Percentiles rank a stretch among this genome's conserved stretches.
These are phyloP conservation scores for Hymenoscyphus fructigenus DNA, from an alignment of 2,329 filamentous ascomycete genomes.

Conservation along the genomic window DNA sequence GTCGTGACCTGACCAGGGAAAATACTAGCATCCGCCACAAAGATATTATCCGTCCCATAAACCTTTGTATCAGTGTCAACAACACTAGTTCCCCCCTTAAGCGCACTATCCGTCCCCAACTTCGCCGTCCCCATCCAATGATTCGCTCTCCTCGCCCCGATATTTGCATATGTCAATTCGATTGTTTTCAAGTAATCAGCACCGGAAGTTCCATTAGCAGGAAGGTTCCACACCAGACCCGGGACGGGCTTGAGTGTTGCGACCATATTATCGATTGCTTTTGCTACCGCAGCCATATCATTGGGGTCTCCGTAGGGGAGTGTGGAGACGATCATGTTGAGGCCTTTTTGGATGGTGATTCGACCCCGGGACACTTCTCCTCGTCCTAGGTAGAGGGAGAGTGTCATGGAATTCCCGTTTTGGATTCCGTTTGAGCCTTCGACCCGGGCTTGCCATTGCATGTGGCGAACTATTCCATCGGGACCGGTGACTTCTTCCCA, in stretches of 20 bases:
- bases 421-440: constrained; percentile 41
- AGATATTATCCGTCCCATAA: constrained; percentile 65
- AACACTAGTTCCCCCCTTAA: constrained; percentile 53
- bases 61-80: constrained; percentile 62
- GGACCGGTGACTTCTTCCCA: constrained; percentile 55
- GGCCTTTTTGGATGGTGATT: constrained; percentile 56
- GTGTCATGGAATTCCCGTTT: constrained; percentile 30
- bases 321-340: constrained; percentile 59
- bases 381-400: constrained; percentile 63
- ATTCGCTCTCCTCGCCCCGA: constrained; percentile 30
- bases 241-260: constrained; percentile 53
- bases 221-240: constrained; percentile 56
- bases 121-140: constrained; percentile 40
- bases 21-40: constrained; percentile 64
- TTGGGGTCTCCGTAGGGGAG: constrained; percentile 50
- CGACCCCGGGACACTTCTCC: constrained; percentile 60
- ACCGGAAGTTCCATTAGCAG: constrained; percentile 50
- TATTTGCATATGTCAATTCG: constrained; percentile 29
- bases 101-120: constrained; percentile 50
- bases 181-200: constrained; percentile 53
- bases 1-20: constrained; percentile 66
- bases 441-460: constrained; percentile 64
- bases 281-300: constrained; percentile 62
- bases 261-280: constrained; percentile 60
- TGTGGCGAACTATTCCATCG: constrained; percentile 59